phyloP scores from a whole-genome alignment of 1,284 basidiomycete species.

The Boletus mariae region DNA sequence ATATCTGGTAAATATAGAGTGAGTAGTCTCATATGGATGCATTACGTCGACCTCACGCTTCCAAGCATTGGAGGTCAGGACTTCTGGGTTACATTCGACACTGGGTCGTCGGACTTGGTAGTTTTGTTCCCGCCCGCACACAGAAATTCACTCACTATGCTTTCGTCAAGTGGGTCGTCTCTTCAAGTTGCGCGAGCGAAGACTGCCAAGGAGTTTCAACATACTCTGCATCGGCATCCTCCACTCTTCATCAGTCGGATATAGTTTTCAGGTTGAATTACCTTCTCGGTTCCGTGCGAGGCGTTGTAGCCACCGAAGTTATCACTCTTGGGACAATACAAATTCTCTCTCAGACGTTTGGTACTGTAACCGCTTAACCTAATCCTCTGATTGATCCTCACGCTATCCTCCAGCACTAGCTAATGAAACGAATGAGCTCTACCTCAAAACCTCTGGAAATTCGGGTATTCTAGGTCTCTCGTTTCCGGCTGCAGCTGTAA shows the following conservation, averaged over 20 bases:
- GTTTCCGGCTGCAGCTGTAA: conserved; percentile 49
- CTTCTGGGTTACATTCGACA: conserved; percentile 36
- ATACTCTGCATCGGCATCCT: conserved; percentile 30
- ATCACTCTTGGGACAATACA: conserved; percentile 44
- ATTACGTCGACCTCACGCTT: background rate
- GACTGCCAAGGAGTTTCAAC: conserved; percentile 35
- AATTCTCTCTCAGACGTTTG: conserved; percentile 35
- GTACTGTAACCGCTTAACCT: conserved; percentile 9
- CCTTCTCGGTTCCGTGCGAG: conserved; percentile 46
- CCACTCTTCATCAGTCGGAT: conserved; percentile 33
- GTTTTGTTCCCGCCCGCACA: background rate
- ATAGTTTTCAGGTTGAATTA: conserved; percentile 42
- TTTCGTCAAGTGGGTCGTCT: conserved; percentile 36
- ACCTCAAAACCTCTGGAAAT: conserved; percentile 45
- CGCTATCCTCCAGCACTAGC: conserved; percentile 41
- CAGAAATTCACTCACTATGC: background rate
- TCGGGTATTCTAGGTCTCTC: conserved; percentile 57
- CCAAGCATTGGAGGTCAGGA: conserved; percentile 30
- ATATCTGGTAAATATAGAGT: conserved; percentile 31
- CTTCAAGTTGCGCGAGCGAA: conserved; percentile 27
- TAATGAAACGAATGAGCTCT: conserved; percentile 43
- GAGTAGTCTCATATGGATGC: conserved; percentile 4
- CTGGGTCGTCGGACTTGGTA: conserved; percentile 34
- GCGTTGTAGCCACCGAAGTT: conserved; percentile 42
- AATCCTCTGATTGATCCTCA: conserved; percentile 1